Evolutionary conservation across 2,329 filamentous ascomycete genomes (phyloP), one percentile per base, ranked within the genome.

Genomic region (Apiospora koreana): DNA sequence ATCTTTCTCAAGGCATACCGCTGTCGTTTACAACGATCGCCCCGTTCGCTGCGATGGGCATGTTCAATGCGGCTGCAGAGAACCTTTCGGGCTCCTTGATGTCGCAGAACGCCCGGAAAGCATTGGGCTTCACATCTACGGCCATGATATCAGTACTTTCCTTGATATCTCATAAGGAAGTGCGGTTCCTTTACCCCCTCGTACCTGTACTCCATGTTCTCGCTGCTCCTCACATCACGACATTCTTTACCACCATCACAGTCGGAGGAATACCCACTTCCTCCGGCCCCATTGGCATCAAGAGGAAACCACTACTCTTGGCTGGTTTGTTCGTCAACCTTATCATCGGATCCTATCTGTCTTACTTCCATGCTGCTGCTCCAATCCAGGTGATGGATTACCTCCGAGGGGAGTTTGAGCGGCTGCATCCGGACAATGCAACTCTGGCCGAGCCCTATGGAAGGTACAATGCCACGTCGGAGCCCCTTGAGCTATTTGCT

Each of bases 181-280:
- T 97, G 75, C 94, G 96, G 77, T 99, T 99, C 84, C 93, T 98
- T 74, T 97, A 97, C 77, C 95, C 96, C 1, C 87, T 99, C 23
- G 87, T 98, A 1, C 95, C 96, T 1, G 87, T 91, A n/a, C 87
- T 99, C 8, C 94, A 96, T 79, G 84, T 97, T 72, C 84, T 98
- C 48, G 89, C 93, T 1, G 94, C 94, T 0, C 88, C 89, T 0
- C 86, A 90, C 2, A 81, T 93, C 21, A 84, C 88, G 2, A 80
- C 84, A 10, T 94, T 93, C 82, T 94, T 95, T 79, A 81, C 83
- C 10, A 84, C 82, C 35, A 76, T 80, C 21, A 71, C 77, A 21
- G 73, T 78, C 41, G 69, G 77, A 23, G 70, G 76, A 69, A 72
- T 76, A 42, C 71, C 75, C 43, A 69, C 81, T 74, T 68, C 75